Evolutionary conservation across 176 grass and related monocot species (phyloP).

Genomic region (Rhynchospora pubera): DNA sequence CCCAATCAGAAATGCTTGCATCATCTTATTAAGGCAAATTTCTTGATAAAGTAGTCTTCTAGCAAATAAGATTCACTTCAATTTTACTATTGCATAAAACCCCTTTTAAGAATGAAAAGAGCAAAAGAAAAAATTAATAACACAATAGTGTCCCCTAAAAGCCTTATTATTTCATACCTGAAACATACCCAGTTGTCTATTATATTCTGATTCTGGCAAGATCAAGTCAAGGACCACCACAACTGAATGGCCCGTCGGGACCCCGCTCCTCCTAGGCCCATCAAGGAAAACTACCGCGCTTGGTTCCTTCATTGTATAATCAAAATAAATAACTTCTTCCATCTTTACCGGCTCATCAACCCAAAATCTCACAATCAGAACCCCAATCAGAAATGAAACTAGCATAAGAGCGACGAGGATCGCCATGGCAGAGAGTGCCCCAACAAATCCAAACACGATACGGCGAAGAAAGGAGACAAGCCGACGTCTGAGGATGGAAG

Average conservation of each 20-base stretch:
- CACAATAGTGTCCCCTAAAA: background rate
- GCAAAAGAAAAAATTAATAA: background rate
- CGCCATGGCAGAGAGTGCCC: slow-evolving; percentile 10
- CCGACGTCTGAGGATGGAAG: background rate
- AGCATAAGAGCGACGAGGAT: slow-evolving; percentile 21
- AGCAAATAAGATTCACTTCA: background rate
- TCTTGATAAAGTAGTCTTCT: background rate
- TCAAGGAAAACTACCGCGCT: slow-evolving; percentile 12
- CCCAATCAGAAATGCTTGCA: background rate
- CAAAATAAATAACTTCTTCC: slow-evolving; percentile 26
- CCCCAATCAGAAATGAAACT: slow-evolving; percentile 23
- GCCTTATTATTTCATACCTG: slow-evolving; percentile 14
- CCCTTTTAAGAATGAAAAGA: background rate
- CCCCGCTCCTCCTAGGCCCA: background rate
- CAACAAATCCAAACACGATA: slow-evolving; percentile 20
- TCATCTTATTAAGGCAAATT: background rate
- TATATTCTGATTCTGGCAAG: slow-evolving; percentile 39
- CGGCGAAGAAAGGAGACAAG: slow-evolving; percentile 23
- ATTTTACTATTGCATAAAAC: background rate
- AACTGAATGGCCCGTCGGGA: slow-evolving; percentile 24
- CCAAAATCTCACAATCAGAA: slow-evolving; percentile 29
- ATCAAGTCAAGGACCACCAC: slow-evolving; percentile 17
- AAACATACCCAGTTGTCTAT: slow-evolving; percentile 32
- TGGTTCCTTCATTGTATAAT: slow-evolving; percentile 30
- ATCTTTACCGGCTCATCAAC: slow-evolving; percentile 30